These are phyloP conservation scores for Hyaloscypha finlandica DNA, from an alignment of 495 filamentous ascomycete genomes.

Conservation along the genomic window DNA sequence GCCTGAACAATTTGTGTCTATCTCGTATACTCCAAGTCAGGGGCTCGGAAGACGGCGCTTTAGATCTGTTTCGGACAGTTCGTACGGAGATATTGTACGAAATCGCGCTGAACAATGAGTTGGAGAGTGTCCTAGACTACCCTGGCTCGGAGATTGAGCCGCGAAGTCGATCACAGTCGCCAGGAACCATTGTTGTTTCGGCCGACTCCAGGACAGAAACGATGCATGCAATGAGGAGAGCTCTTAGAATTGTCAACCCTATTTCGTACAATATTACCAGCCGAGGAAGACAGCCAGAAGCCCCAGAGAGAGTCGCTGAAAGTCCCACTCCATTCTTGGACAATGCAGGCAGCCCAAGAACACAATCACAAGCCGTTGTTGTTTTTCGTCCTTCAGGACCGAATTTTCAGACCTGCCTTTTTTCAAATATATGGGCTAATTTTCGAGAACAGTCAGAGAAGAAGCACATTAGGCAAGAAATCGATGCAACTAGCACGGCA, in stretches of 20 bases:
- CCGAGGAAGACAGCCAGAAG: neutral
- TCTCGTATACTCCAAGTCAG: neutral
- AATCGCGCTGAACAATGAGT: neutral
- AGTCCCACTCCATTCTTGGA: too few species aligned
- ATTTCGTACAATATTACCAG: neutral
- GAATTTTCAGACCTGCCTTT: neutral
- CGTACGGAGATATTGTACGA: neutral
- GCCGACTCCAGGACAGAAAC: neutral
- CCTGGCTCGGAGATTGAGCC: neutral
- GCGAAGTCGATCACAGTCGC: too few species aligned
- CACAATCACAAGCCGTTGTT: conserved; percentile 29
- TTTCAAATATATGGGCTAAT: conserved; percentile 10
- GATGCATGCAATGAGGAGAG: neutral
- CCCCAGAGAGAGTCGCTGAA: neutral
- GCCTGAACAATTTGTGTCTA: neutral
- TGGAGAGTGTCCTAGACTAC: neutral
- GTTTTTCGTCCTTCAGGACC: neutral
- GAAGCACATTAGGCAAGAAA: conserved; percentile 44
- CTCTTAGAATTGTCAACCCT: neutral
- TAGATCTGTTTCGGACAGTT: neutral
- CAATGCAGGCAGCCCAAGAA: neutral
- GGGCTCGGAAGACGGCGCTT: neutral
- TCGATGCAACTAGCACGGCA: conserved; percentile 43
- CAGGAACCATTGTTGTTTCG: neutral
- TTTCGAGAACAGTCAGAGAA: conserved; percentile 53